Evolutionary conservation across 352 stramenopile genomes (phyloP).

Genomic region (Pythium oligandrum): DNA sequence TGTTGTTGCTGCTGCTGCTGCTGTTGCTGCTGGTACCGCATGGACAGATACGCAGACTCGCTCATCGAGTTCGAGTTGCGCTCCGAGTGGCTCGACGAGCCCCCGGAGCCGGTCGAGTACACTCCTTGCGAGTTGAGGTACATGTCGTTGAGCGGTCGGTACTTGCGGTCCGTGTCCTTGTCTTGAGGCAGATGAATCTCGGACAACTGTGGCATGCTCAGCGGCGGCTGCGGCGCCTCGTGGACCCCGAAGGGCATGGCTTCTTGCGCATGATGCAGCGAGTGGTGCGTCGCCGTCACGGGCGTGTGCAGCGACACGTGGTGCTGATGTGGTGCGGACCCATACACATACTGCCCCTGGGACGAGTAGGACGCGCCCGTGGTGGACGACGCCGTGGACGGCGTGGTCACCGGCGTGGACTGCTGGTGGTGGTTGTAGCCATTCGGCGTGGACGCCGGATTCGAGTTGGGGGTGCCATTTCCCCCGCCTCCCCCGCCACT

Average conservation of each 20-base stretch:
- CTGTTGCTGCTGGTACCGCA: constrained; percentile 15
- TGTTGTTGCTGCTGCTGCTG: constrained; percentile 1
- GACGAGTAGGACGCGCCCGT: neutral
- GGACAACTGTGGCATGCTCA: constrained; percentile 18
- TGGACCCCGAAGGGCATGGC: neutral
- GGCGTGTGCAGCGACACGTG: neutral
- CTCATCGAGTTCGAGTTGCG: neutral
- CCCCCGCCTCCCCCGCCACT: neutral
- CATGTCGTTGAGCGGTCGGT: constrained; percentile 11
- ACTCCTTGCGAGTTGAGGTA: constrained; percentile 15
- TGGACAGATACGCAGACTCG: constrained; percentile 15
- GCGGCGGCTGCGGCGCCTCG: neutral
- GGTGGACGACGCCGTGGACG: neutral
- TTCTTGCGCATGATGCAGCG: neutral
- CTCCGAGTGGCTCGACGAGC: neutral
- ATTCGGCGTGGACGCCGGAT: too few relatives aligned
- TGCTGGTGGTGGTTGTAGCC: too few relatives aligned
- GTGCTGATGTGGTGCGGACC: neutral
- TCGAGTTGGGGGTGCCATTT: neutral
- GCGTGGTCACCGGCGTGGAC: neutral
- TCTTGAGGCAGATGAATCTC: constrained; percentile 20
- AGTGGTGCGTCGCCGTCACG: neutral
- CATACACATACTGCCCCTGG: too few relatives aligned
- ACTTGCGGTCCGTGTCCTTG: constrained; percentile 20
- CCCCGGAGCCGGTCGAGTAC: constrained; percentile 1